phyloP scores from a whole-genome alignment of 495 filamentous ascomycete species.

The Talaromyces nanjingensis region DNA sequence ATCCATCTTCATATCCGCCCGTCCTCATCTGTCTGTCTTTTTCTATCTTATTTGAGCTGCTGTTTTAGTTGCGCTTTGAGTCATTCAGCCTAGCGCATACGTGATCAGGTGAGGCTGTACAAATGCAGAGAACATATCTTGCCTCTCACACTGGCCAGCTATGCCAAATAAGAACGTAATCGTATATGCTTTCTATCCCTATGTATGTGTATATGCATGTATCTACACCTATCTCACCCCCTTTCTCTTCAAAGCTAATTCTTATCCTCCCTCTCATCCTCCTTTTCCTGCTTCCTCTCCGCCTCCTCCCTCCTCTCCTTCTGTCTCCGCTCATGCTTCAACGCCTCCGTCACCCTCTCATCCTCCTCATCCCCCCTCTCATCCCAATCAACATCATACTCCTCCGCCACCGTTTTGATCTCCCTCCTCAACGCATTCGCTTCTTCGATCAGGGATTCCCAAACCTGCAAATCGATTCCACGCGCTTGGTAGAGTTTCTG shows the following conservation, averaged over 20 bases:
- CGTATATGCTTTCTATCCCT: not conserved
- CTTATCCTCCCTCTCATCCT: conserved; percentile 27
- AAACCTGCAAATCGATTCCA: conserved; percentile 68
- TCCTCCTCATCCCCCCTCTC: conserved; percentile 72
- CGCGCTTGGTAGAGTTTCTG: conserved; percentile 64
- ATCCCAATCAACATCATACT: conserved; percentile 95
- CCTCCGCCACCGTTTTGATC: conserved; percentile 71
- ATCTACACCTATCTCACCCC: not conserved
- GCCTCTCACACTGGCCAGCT: not conserved
- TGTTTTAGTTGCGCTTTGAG: not conserved
- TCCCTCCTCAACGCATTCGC: conserved; percentile 73
- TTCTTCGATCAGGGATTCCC: conserved; percentile 75
- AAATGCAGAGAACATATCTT: not conserved
- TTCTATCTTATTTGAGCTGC: conserved; percentile 6
- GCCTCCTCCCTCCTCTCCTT: conserved; percentile 41
- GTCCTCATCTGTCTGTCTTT: not conserved
- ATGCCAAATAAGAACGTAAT: not conserved
- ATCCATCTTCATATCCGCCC: not conserved
- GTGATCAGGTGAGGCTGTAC: not conserved
- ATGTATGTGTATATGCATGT: not conserved
- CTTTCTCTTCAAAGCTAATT: not conserved
- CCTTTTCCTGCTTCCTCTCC: conserved; percentile 36
- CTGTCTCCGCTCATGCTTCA: conserved; percentile 55
- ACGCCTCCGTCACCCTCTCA: conserved; percentile 60
- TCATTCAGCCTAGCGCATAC: not conserved